Evolutionary conservation across 805 yeast genomes (phyloP).

Genomic region (Saccharomycopsis sp.): DNA sequence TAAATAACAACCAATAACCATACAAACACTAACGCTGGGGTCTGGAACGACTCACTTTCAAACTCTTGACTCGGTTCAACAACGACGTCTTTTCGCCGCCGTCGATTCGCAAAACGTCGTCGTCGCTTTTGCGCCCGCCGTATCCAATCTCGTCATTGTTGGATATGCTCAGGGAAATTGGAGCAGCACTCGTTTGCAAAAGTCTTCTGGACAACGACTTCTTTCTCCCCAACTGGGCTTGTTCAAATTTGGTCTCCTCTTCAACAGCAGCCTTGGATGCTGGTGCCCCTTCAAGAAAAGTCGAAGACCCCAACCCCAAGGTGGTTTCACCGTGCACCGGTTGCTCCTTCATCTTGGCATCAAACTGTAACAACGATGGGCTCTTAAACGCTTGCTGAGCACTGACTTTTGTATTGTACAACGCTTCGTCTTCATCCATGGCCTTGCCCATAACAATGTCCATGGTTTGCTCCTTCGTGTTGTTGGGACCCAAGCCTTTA

Average conservation of each 20-base stretch:
- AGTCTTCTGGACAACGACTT: slow-evolving; percentile 73
- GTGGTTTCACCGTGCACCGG: slow-evolving; percentile 83
- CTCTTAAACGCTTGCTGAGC: slow-evolving; percentile 37
- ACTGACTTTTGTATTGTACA: slow-evolving; percentile 19
- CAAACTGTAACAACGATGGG: slow-evolving; percentile 53
- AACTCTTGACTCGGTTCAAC: slow-evolving; percentile 78
- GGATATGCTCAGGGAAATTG: too few relatives aligned
- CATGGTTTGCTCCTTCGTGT: slow-evolving; percentile 51
- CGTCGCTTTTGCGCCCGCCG: slow-evolving; percentile 21
- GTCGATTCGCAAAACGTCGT: slow-evolving; percentile 28
- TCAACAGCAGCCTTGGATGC: slow-evolving; percentile 48
- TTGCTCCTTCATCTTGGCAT: slow-evolving; percentile 55
- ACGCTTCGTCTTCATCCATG: slow-evolving; percentile 25
- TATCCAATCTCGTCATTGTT: slow-evolving; percentile 7
- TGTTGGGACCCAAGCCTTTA: slow-evolving; percentile 50
- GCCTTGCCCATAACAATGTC: slow-evolving; percentile 70
- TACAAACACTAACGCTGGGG: not conserved
- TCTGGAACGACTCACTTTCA: slow-evolving; percentile 51
- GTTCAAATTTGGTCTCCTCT: slow-evolving; percentile 30
- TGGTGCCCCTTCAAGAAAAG: slow-evolving; percentile 67
- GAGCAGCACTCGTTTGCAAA: slow-evolving; percentile 23
- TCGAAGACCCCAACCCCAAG: slow-evolving; percentile 52
- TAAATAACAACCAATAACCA: too few relatives aligned
- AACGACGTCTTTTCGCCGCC: slow-evolving; percentile 39
- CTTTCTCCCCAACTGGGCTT: slow-evolving; percentile 60